These are phyloP conservation scores for Auriscalpium microsporum DNA, from an alignment of 768 basidiomycete species.

Conservation along the genomic window DNA sequence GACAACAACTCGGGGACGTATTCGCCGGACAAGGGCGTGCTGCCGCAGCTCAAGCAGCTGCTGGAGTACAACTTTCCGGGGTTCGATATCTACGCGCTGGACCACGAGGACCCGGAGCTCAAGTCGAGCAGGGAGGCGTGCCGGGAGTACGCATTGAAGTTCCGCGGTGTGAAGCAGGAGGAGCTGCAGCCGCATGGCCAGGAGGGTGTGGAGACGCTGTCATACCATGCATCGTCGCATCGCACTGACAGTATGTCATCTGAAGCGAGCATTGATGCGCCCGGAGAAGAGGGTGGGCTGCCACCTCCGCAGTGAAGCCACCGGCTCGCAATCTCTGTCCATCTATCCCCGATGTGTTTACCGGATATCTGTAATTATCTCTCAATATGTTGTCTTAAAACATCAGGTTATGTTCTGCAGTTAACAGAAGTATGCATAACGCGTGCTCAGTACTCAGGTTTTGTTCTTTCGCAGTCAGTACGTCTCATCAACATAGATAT, in stretches of 20 bases:
- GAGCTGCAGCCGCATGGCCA: conserved; percentile 57
- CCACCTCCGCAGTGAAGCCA: no score
- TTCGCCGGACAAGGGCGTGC: conserved; percentile 54
- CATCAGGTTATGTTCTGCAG: no score
- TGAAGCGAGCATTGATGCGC: no score
- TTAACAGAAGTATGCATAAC: no score
- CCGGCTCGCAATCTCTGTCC: no score
- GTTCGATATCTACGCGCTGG: conserved; percentile 45
- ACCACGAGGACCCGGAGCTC: conserved; percentile 47
- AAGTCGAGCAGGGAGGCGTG: conserved; percentile 57
- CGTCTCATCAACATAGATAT: no score
- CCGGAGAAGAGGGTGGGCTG: no score
- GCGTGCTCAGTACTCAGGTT: no score
- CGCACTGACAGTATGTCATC: neutral
- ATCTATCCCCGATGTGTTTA: no score
- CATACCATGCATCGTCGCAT: conserved; percentile 17
- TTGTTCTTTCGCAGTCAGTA: no score
- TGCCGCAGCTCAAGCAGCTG: conserved; percentile 52
- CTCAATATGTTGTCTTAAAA: no score
- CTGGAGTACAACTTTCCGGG: conserved; percentile 71
- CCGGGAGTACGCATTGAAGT: conserved; percentile 51
- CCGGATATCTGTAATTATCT: no score
- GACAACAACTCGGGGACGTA: conserved; percentile 88
- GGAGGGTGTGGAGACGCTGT: conserved; percentile 48
- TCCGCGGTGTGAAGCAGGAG: conserved; percentile 49